phyloP scores from a whole-genome alignment of 192 early-diverging fungal genomes.

The Jimgerdemannia flammicorona region DNA sequence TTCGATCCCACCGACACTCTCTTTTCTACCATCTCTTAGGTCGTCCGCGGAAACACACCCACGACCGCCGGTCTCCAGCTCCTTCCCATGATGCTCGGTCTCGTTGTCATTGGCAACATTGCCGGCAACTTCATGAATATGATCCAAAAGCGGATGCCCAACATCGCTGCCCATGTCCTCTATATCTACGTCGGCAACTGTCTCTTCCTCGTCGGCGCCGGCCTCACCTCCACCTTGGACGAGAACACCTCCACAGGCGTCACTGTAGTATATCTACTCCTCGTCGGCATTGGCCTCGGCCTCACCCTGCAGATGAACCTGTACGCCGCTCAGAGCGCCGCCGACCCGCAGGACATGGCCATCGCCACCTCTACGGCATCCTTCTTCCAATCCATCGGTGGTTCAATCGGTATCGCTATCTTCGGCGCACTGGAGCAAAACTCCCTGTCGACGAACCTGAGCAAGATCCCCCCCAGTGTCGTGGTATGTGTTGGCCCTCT shows the following conservation, averaged over 20 bases:
- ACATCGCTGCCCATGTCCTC: conserved; percentile 53
- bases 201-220: conserved; percentile 55
- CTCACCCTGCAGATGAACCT: conserved; percentile 62
- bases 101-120: conserved; percentile 57
- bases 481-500: not conserved
- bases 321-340: conserved; percentile 58
- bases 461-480: not conserved
- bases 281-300: conserved; percentile 75
- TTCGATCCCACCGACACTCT: too few relatives aligned
- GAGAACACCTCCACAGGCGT: conserved; percentile 40
- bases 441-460: conserved; percentile 19
- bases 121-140: conserved; percentile 59
- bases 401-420: conserved; percentile 14
- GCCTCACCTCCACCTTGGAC: conserved; percentile 50
- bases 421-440: conserved; percentile 41
- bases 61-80: conserved; percentile 66
- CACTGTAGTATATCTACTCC: conserved; percentile 58
- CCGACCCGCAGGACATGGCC: conserved; percentile 42
- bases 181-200: conserved; percentile 61
- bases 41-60: conserved; percentile 66
- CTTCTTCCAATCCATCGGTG: conserved; percentile 18
- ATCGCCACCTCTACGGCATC: conserved; percentile 28
- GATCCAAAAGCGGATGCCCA: conserved; percentile 44
- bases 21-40: not conserved
- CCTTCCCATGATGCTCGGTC: conserved; percentile 68